Percentiles rank a stretch among this genome's conserved stretches.
Conservation (phyloP, 257 asterid genomes). For the Capsicum pubescens region DNA sequence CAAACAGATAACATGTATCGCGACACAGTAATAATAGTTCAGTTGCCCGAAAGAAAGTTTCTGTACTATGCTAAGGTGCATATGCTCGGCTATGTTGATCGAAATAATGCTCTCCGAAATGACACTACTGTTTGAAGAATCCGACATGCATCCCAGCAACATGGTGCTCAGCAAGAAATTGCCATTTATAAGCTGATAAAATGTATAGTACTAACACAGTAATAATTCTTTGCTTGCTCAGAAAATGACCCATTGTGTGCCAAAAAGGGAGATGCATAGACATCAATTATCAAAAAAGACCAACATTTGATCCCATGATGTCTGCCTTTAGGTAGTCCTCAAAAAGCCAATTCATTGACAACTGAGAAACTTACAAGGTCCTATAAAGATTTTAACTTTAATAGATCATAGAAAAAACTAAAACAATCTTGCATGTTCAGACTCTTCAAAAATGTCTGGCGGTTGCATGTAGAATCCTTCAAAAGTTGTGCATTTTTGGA, state of each 20-base stretch:
- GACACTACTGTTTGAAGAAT: neutral
- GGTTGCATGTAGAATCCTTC: neutral
- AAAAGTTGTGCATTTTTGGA: neutral
- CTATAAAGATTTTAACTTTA: neutral
- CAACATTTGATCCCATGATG: conserved; percentile 69
- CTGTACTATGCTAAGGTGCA: neutral
- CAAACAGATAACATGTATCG: conserved; percentile 24
- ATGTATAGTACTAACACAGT: neutral
- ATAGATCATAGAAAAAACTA: neutral
- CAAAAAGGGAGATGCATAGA: conserved; percentile 26
- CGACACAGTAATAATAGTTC: neutral
- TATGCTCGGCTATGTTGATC: neutral
- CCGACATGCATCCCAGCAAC: neutral
- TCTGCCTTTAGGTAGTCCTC: conserved; percentile 56
- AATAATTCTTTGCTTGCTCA: neutral
- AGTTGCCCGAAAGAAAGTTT: too few relatives aligned
- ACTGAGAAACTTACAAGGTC: conserved; percentile 36
- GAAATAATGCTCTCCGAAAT: neutral
- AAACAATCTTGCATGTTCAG: neutral
- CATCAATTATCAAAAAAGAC: conserved; percentile 29
- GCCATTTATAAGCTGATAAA: neutral
- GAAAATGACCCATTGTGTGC: conserved; percentile 26
- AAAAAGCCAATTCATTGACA: conserved; percentile 33
- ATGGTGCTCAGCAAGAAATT: neutral
- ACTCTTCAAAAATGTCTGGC: neutral